Conservation (phyloP, 345 rosid species). For the Anastatica hierochuntica region DNA sequence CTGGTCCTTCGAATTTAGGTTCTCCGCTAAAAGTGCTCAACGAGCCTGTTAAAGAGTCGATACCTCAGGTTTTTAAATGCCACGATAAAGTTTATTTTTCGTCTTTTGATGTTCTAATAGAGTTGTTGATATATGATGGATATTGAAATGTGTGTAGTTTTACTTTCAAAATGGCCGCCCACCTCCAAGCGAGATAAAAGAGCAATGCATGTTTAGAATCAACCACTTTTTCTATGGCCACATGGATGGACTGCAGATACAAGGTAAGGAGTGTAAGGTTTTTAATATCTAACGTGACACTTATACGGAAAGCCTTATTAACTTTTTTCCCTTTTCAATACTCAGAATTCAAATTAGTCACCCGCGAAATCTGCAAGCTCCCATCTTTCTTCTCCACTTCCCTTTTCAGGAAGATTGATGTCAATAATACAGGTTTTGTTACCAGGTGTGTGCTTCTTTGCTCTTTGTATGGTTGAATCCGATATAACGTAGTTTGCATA, state of each 20-base stretch:
- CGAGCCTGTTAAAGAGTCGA: conserved; percentile 71
- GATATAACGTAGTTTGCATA: neutral
- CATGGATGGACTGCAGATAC: conserved; percentile 53
- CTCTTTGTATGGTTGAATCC: neutral
- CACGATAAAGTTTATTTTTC: neutral
- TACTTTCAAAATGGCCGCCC: conserved; percentile 88
- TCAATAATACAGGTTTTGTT: conserved; percentile 42
- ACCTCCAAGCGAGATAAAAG: conserved; percentile 64
- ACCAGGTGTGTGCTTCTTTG: conserved; percentile 47
- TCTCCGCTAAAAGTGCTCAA: conserved; percentile 76
- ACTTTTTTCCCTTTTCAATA: neutral
- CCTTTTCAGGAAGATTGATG: conserved; percentile 71
- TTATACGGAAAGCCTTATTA: neutral
- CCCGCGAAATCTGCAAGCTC: conserved; percentile 85
- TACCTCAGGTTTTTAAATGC: conserved; percentile 67
- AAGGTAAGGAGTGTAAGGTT: conserved; percentile 33
- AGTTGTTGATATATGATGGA: neutral
- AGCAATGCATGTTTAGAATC: conserved; percentile 53
- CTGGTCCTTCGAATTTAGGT: conserved; percentile 71
- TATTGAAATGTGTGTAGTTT: conserved; percentile 49
- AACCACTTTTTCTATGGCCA: conserved; percentile 65
- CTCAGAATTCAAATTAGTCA: conserved; percentile 56
- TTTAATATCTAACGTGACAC: neutral
- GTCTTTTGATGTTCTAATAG: neutral
- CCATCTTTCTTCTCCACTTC: conserved; percentile 75